Evolutionary conservation across 2,329 filamentous ascomycete species (phyloP).

Genomic region (Cercospora sp.): DNA sequence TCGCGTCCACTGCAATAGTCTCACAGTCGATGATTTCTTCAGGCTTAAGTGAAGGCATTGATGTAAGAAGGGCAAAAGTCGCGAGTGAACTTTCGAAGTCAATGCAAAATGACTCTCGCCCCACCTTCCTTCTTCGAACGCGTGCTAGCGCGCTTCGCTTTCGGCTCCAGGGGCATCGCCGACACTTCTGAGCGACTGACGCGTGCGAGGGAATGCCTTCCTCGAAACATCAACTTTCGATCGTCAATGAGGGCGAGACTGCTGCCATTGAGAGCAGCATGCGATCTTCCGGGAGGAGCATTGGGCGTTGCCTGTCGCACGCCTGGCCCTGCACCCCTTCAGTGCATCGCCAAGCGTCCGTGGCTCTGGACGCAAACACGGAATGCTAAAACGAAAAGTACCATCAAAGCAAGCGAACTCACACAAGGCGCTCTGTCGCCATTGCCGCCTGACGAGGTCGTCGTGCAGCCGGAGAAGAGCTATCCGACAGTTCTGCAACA

Average conservation of each 20-base stretch:
- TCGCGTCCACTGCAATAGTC: neutral
- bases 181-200: neutral
- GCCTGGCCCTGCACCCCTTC: neutral
- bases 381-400: conserved; percentile 44
- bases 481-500: conserved; percentile 91
- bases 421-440: conserved; percentile 58
- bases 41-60: neutral
- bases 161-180: neutral
- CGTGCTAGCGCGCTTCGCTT: neutral
- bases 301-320: neutral
- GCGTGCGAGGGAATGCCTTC: neutral
- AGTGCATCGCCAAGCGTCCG: conserved; percentile 13
- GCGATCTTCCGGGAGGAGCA: neutral
- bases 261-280: conserved; percentile 7
- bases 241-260: conserved; percentile 5
- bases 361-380: conserved; percentile 22
- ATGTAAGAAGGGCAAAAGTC: neutral
- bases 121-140: neutral
- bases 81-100: neutral
- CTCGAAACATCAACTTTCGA: neutral
- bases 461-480: conserved; percentile 47
- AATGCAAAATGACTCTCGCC: neutral
- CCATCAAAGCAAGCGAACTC: conserved; percentile 47
- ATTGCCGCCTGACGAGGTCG: conserved; percentile 46
- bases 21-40: neutral